Base-by-base conservation (phyloP, 2,329 filamentous ascomycete genomes). In the Aspergillus brunneoviolaceus region DNA sequence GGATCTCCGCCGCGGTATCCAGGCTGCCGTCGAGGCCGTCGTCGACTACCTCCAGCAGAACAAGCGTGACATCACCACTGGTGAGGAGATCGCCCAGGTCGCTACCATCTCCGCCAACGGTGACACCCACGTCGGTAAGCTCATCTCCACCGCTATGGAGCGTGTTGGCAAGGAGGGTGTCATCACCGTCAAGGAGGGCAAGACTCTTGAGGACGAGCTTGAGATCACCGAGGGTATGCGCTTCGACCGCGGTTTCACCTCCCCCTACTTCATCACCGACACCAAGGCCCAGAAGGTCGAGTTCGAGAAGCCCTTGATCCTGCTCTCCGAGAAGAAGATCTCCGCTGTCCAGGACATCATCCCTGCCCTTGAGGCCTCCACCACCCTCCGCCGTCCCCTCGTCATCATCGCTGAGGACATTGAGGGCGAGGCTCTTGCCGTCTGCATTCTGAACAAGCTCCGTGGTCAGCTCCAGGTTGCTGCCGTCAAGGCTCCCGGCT, bases 161-260 rank as follows among this genome's bases (percentile, higher is more conserved):
- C 96, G 96, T 87, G 95, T 99, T 66, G 95, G 95, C 81, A 99
- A 99, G 87, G 95, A 99, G 84, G 95, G 95, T 85, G 95, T 99
- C 75, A 99, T 99, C 79, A 99, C 95, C 60, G 94, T 98, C 76
- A 99, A 99, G 89, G 95, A 99, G 86, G 95, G 95, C 77, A 99
- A 98, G 90, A 98, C 95, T 62, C 89, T 96, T 76, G 88, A 91
- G 73, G 95, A 99, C 71, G 95, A 99, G 87, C 89, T 99, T 59
- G 95, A 99, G 83, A 89, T 99, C 64, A 99, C 95, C 61, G 95
- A 99, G 89, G 95, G 95, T 78, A 99, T 99, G 95, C 92, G 95
- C 80, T 99, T 99, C 83, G 95, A 99, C 87, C 94, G 95, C 75
- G 95, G 95, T 65, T 99, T 90, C 80, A 94, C 96, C 76, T 99